A percentile compares a stretch with the other conserved stretches of the same genome.
These are phyloP conservation scores for Pigoraptor vietnamica DNA, from an alignment of 78 protist genomes.

Conservation along the genomic window DNA sequence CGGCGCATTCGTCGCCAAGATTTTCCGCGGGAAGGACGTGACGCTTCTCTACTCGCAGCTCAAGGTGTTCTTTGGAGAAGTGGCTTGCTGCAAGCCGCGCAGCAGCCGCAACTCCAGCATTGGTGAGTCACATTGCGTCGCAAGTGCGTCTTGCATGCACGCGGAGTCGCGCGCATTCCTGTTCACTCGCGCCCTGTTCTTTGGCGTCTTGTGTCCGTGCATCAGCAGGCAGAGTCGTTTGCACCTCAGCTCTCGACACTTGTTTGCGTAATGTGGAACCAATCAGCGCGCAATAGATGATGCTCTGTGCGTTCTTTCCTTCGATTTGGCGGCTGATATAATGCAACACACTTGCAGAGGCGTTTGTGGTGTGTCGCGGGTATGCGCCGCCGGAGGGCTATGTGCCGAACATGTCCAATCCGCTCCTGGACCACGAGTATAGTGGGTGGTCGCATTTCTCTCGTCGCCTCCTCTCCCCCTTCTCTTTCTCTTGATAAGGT, in stretches of 20 bases:
- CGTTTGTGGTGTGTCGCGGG: conserved; percentile 34
- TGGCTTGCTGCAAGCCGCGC: conserved; percentile 84
- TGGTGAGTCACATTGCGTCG: not conserved
- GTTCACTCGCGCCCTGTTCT: not conserved
- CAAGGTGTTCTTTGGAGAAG: conserved; percentile 72
- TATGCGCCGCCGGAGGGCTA: conserved; percentile 72
- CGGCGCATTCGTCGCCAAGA: conserved; percentile 95
- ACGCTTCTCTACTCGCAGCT: conserved; percentile 78
- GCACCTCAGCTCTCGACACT: no score
- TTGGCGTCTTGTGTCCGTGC: not conserved
- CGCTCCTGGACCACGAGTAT: conserved; percentile 18
- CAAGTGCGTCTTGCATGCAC: no score
- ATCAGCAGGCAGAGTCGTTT: no score
- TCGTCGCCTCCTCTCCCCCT: no score
- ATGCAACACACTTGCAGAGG: no score
- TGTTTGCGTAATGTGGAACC: no score
- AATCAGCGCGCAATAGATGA: no score
- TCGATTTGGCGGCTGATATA: no score
- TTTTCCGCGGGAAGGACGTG: conserved; percentile 85
- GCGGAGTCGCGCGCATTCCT: not conserved
- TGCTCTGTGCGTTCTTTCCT: no score
- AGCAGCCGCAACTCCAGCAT: conserved; percentile 68
- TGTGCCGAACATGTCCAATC: conserved; percentile 34
- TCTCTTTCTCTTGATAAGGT: no score
- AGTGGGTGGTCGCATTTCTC: not conserved